Conservation (phyloP, 2,329 filamentous ascomycete genomes). For the Ophiostoma fasciatum region DNA sequence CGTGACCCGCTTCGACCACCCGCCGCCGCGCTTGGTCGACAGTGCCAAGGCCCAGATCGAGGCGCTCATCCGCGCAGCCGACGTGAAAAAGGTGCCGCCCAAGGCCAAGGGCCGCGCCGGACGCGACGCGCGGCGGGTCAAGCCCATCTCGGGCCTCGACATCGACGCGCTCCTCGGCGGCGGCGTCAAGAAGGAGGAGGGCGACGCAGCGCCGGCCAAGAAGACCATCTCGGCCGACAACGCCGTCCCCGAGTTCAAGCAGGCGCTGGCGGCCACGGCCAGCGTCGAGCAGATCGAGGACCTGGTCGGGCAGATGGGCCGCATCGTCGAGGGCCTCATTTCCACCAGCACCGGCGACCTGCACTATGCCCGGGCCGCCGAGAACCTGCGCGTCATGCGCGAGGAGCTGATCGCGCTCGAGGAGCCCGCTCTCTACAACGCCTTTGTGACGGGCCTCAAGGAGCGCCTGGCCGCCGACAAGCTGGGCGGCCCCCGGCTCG, state of each 20-base stretch:
- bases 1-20: conserved; percentile 51
- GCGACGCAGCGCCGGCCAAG: conserved; percentile 10
- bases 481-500: conserved; percentile 60
- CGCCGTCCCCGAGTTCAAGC: conserved; percentile 81
- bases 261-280: conserved; percentile 47
- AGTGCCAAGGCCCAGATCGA: conserved; percentile 44
- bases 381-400: conserved; percentile 64
- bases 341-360: conserved; percentile 59
- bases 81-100: conserved; percentile 78
- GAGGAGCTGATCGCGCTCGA: conserved; percentile 64
- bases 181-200: conserved; percentile 20
- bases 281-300: conserved; percentile 48
- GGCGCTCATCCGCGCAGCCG: conserved; percentile 50
- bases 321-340: conserved; percentile 55
- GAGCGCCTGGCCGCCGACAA: conserved; percentile 51
- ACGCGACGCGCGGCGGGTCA: conserved; percentile 44
- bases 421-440: conserved; percentile 62
- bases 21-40: conserved; percentile 50
- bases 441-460: conserved; percentile 58
- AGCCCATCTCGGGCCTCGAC: conserved; percentile 81
- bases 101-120: conserved; percentile 61
- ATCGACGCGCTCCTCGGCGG: conserved; percentile 63
- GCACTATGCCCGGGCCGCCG: conserved; percentile 59
- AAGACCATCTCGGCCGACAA: conserved; percentile 45
- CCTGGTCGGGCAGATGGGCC: conserved; percentile 59